Evolutionary conservation across 805 yeast genomes (phyloP).

Genomic region (Wickerhamiella parazyma): DNA sequence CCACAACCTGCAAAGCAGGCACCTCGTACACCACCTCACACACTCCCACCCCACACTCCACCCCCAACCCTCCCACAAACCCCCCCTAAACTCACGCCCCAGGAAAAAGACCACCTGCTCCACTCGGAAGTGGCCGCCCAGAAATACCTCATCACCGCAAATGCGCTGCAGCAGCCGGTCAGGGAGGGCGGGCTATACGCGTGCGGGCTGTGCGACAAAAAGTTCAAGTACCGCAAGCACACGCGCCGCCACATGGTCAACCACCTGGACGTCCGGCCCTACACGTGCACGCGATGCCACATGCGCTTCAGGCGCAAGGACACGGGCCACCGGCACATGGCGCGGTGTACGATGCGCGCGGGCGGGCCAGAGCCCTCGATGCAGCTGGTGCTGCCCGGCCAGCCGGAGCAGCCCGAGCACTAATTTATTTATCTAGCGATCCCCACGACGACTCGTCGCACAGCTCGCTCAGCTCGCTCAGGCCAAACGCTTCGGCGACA

Average conservation of each 20-base stretch:
- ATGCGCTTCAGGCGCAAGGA: constrained; percentile 14
- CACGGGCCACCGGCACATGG: constrained; percentile 13
- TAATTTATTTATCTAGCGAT: background rate
- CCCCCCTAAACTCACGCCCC: background rate
- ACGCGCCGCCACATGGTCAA: constrained; percentile 14
- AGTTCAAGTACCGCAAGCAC: constrained; percentile 5
- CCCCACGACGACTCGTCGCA: too few species aligned
- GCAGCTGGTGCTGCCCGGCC: background rate
- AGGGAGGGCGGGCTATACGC: background rate
- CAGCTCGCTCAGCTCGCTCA: too few species aligned
- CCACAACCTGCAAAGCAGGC: background rate
- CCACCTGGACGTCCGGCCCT: constrained; percentile 15
- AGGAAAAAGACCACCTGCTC: background rate
- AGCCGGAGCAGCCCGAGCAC: too few species aligned
- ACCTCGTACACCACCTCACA: too few species aligned
- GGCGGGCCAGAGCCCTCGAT: background rate
- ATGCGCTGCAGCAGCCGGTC: background rate
- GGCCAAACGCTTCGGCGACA: too few species aligned
- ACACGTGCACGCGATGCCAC: constrained; percentile 12
- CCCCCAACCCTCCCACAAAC: too few species aligned
- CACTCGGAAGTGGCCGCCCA: background rate
- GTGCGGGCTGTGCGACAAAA: constrained; percentile 2
- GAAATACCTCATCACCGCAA: background rate
- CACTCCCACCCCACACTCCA: too few species aligned
- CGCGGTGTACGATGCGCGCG: background rate